Evolutionary conservation across 1,139 yeast species (phyloP), one percentile per base, ranked within the genome.

Genomic region (Petasospora fabianii): DNA sequence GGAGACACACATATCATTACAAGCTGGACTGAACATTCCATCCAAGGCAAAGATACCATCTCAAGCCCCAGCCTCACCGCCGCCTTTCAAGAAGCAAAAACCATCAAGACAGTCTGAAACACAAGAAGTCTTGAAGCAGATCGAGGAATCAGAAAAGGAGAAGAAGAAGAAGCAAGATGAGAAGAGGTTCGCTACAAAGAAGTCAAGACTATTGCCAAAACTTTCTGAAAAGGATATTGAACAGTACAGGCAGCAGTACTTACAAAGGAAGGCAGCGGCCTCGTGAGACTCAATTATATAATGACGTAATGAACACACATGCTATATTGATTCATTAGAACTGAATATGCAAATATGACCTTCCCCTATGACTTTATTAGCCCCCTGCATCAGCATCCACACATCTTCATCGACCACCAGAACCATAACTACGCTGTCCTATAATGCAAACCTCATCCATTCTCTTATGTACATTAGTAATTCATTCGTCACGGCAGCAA

Each of bases 121-220:
- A 12, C 34, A 37, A 2, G 20, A 24, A 4, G 36, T 18, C 9
- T 24, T 37, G 4, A 20, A 19, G 8, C 24, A 32, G 31, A 32
- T 37, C 12, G 36, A 32, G n/a, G n/a, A n/a, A n/a, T n/a, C n/a
- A 18, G 16, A 24, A 14, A 6, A 27, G 16, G 27, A 30, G 22
- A 5, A 12, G 13, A 12, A 21, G 28, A 27, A 22, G 24, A 22
- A 28, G n/a, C 26, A 13, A 4, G 26, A 20, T 15, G 22, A 14
- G 6, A 24, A 20, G 19, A 20, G n/a, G n/a, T n/a, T n/a, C n/a
- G n/a, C n/a, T n/a, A n/a, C 30, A 6, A 10, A 10, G 3, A 41
- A 34, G 22, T 50, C 51, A 12, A 36, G 42, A 35, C 35, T 51
- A 3, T 29, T 50, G 11, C 55, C 55, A 2, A 38, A 27, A 9